These are phyloP conservation scores for Zoysia japonica DNA, from an alignment of 176 grass and related monocot genomes.

Conservation along the genomic window DNA sequence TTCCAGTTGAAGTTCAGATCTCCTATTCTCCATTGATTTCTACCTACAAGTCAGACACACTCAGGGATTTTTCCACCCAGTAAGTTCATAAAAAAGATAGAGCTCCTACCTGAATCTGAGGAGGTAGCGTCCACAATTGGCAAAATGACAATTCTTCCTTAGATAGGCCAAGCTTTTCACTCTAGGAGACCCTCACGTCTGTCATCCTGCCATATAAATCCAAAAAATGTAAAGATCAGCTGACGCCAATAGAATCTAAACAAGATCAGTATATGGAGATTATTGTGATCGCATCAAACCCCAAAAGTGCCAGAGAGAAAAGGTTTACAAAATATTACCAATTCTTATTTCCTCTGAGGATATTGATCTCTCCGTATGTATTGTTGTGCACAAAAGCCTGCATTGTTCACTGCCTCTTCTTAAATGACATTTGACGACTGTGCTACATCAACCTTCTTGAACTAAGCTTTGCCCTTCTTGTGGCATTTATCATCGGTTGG, in stretches of 20 bases:
- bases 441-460: slow-evolving; percentile 64
- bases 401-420: neutral
- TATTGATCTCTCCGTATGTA: slow-evolving; percentile 92
- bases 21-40: no score
- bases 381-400: neutral
- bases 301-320: slow-evolving; percentile 15
- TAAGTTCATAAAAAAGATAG: slow-evolving; percentile 5
- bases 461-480: slow-evolving; percentile 72
- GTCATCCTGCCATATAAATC: slow-evolving; percentile 69
- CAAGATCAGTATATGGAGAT: slow-evolving; percentile 31
- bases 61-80: neutral
- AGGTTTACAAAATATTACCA: slow-evolving; percentile 55
- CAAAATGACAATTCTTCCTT: slow-evolving; percentile 84
- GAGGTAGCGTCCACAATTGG: slow-evolving; percentile 96
- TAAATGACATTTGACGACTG: neutral
- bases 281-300: neutral
- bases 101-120: slow-evolving; percentile 81
- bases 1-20: no score
- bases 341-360: slow-evolving; percentile 87
- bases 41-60: slow-evolving; percentile 54
- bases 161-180: slow-evolving; percentile 76
- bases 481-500: slow-evolving; percentile 70
- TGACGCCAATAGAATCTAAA: neutral
- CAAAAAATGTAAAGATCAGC: slow-evolving; percentile 23
- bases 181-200: slow-evolving; percentile 88